These are phyloP conservation scores for Mycena floridula DNA, from an alignment of 768 basidiomycete species.

Conservation along the genomic window DNA sequence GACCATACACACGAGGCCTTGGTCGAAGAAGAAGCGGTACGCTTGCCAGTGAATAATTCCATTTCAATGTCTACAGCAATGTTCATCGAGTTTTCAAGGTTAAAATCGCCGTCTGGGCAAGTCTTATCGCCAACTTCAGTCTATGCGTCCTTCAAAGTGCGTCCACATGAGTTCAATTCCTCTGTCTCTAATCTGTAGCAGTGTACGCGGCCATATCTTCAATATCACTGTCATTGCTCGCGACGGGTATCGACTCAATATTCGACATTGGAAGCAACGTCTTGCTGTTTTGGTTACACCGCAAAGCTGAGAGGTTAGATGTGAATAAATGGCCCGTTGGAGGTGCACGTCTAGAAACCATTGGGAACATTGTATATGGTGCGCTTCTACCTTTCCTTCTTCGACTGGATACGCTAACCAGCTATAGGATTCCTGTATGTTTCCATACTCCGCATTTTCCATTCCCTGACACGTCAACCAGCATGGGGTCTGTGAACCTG, in stretches of 20 bases:
- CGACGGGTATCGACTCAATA: conserved; percentile 84
- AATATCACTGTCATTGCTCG: conserved; percentile 77
- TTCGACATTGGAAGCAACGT: conserved; percentile 83
- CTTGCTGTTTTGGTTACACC: conserved; percentile 75
- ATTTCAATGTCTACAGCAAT: background rate
- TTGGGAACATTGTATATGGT: conserved; percentile 87
- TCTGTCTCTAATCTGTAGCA: conserved; percentile 28
- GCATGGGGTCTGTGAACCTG: conserved; percentile 90
- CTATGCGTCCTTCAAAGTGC: conserved; percentile 70
- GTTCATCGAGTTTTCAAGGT: conserved; percentile 46
- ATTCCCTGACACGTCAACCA: conserved; percentile 22
- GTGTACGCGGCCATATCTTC: conserved; percentile 92
- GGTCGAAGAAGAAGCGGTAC: conserved; percentile 57
- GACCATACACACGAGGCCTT: conserved; percentile 81
- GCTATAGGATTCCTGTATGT: conserved; percentile 43
- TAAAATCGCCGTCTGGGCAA: conserved; percentile 82
- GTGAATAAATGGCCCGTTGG: conserved; percentile 88
- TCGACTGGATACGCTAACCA: conserved; percentile 1
- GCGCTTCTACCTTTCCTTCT: conserved; percentile 7
- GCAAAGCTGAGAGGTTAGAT: conserved; percentile 66
- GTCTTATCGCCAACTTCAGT: conserved; percentile 68
- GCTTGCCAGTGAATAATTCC: conserved; percentile 50
- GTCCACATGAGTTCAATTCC: conserved; percentile 12
- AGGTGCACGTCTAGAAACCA: conserved; percentile 84
- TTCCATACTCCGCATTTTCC: background rate